Percentiles rank a stretch among this genome's conserved stretches.
Conservation (phyloP, 345 rosid species). For the Arabis alpina region DNA sequence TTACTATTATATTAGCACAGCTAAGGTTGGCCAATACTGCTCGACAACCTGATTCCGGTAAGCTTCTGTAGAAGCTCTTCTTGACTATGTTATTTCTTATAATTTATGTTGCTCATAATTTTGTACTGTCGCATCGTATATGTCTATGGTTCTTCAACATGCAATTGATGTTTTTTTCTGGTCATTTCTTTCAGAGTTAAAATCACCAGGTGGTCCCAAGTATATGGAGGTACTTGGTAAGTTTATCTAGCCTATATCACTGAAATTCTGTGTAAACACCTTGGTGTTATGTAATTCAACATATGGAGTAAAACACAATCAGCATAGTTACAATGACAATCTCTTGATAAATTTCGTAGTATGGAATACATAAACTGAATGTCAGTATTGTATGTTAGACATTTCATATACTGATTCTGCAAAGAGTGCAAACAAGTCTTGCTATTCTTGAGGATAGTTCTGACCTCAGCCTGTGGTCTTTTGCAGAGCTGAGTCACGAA, state of each 20-base stretch:
- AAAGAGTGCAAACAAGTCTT: slow-evolving; percentile 14
- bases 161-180: slow-evolving; percentile 23
- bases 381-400: slow-evolving; percentile 10
- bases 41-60: slow-evolving; percentile 73
- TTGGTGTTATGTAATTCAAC: slow-evolving; percentile 14
- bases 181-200: slow-evolving; percentile 60
- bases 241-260: slow-evolving; percentile 35
- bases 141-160: slow-evolving; percentile 5
- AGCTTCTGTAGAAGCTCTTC: slow-evolving; percentile 28
- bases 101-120: neutral
- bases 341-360: neutral
- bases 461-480: slow-evolving; percentile 12
- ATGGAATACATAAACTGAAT: neutral
- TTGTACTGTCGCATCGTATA: neutral
- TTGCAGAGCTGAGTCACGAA: slow-evolving; percentile 88
- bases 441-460: slow-evolving; percentile 10
- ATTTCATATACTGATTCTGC: slow-evolving; percentile 6
- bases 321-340: slow-evolving; percentile 6
- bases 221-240: slow-evolving; percentile 86
- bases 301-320: slow-evolving; percentile 20
- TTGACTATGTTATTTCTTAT: neutral
- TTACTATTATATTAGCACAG: slow-evolving; percentile 73
- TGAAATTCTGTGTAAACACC: slow-evolving; percentile 12
- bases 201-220: slow-evolving; percentile 86
- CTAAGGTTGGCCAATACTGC: slow-evolving; percentile 74